Evolutionary conservation across 108 stramenopile species (phyloP).

Genomic region (Mayamaea pseudoterrestris): DNA sequence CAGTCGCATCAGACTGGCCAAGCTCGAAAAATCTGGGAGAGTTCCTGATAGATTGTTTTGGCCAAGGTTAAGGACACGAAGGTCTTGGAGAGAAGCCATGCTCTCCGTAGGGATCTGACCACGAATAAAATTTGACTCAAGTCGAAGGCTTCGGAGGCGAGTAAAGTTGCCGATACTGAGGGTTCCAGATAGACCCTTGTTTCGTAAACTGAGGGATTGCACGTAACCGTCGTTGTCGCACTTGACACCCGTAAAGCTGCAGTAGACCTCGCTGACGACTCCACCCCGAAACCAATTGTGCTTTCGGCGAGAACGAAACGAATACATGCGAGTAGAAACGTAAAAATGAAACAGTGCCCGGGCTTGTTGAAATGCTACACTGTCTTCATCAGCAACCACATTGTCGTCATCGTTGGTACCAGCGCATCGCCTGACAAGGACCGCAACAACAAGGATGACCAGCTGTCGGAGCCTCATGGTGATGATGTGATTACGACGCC

Average conservation of each 20-base stretch:
- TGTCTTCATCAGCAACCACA: too few relatives aligned
- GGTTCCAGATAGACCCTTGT: not conserved
- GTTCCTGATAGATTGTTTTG: conserved; percentile 5
- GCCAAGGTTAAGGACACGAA: not conserved
- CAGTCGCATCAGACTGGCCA: not conserved
- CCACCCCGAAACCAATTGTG: not conserved
- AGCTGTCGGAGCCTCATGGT: too few relatives aligned
- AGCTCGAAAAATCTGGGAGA: conserved; percentile 3
- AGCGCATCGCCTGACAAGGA: too few relatives aligned
- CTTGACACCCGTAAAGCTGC: conserved; percentile 3
- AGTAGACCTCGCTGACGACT: not conserved
- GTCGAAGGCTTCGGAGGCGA: not conserved
- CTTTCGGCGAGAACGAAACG: not conserved
- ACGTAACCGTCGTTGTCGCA: conserved; percentile 5
- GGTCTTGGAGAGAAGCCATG: not conserved
- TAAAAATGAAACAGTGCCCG: not conserved
- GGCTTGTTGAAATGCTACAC: not conserved
- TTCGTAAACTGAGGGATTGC: not conserved
- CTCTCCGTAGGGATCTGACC: not conserved
- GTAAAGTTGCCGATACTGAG: not conserved
- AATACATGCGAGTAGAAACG: not conserved
- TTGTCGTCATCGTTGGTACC: too few relatives aligned
- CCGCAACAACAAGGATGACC: too few relatives aligned
- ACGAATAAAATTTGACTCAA: not conserved
- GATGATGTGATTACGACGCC: too few relatives aligned